A percentile compares a stretch with the other conserved stretches of the same genome.
phyloP scores from a whole-genome alignment of 2,329 filamentous ascomycete species.

The Xylariaceae sp. region DNA sequence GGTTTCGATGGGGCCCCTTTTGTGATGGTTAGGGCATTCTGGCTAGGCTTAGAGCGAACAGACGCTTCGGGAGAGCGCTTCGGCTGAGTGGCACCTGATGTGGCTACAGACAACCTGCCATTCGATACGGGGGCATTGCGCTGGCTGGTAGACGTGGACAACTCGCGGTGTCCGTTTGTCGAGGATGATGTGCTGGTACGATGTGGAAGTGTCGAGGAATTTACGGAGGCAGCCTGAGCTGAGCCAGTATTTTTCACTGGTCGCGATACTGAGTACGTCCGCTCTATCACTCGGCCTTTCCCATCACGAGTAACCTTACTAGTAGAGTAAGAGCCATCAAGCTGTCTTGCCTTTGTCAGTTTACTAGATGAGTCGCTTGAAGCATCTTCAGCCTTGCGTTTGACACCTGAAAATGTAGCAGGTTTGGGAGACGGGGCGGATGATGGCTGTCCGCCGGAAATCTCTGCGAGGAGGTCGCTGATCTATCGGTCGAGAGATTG shows the following conservation, averaged over 20 bases:
- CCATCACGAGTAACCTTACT: slow-evolving; percentile 28
- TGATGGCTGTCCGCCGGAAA: slow-evolving; percentile 50
- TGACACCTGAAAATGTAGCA: slow-evolving; percentile 37
- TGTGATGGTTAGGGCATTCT: slow-evolving; percentile 16
- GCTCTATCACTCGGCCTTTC: slow-evolving; percentile 24
- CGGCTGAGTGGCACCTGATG: slow-evolving; percentile 12
- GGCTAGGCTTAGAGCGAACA: slow-evolving; percentile 25
- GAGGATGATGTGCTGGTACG: slow-evolving; percentile 27
- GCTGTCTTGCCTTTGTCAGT: slow-evolving; percentile 28
- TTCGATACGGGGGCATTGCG: slow-evolving; percentile 22
- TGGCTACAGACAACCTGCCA: slow-evolving; percentile 15
- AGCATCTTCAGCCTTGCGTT: slow-evolving; percentile 57
- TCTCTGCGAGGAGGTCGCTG: slow-evolving; percentile 57
- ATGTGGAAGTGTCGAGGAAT: slow-evolving; percentile 30
- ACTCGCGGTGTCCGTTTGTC: slow-evolving; percentile 29
- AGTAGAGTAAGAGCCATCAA: slow-evolving; percentile 29
- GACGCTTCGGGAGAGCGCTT: slow-evolving; percentile 22
- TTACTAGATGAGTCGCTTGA: slow-evolving; percentile 28
- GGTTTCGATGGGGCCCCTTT: slow-evolving; percentile 27
- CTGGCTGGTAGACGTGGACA: slow-evolving; percentile 23
- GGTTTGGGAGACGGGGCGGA: slow-evolving; percentile 32
- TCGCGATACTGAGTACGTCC: slow-evolving; percentile 23
- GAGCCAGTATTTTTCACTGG: slow-evolving; percentile 25
- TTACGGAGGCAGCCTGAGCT: slow-evolving; percentile 23
- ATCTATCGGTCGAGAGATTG: slow-evolving; percentile 39